Conservation (phyloP, 176 grass and related monocot species). For the Eleusine indica region DNA sequence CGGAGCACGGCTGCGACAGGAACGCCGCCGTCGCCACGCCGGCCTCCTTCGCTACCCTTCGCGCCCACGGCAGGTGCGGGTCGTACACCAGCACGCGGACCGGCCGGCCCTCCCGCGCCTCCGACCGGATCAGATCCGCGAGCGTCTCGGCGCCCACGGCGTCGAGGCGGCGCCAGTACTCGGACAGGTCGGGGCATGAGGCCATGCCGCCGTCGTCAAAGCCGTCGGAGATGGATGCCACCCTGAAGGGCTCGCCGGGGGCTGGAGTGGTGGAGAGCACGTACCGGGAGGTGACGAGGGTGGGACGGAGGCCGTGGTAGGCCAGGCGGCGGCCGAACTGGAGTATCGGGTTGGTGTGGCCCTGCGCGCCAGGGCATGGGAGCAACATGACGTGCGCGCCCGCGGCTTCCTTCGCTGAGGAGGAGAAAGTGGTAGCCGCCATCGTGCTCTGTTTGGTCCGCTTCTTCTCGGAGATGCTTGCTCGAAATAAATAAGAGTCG, state of each 20-base stretch:
- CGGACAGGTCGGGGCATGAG: not conserved
- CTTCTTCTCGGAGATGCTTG: not conserved
- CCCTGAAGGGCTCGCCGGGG: not conserved
- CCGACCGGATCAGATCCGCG: not conserved
- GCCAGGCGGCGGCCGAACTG: slow-evolving; percentile 20
- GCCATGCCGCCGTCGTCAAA: slow-evolving; percentile 19
- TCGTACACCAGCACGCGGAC: slow-evolving; percentile 30
- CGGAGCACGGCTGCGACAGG: slow-evolving; percentile 29
- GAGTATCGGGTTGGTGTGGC: slow-evolving; percentile 40
- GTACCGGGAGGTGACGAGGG: not conserved
- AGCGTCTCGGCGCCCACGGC: not conserved
- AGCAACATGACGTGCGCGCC: not conserved
- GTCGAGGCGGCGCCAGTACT: not conserved
- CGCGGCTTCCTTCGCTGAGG: too few relatives aligned
- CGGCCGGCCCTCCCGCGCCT: not conserved
- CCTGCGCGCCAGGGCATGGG: not conserved
- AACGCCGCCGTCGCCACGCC: not conserved
- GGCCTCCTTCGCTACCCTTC: not conserved
- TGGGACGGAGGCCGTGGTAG: slow-evolving; percentile 25
- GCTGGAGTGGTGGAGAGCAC: not conserved
- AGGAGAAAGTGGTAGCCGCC: not conserved
- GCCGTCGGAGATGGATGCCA: slow-evolving; percentile 36
- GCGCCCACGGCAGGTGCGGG: slow-evolving; percentile 20
- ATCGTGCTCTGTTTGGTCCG: not conserved
- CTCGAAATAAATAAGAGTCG: not conserved